These are phyloP conservation scores for Hymenoscyphus albidus DNA, from an alignment of 2,329 filamentous ascomycete genomes.

Conservation along the genomic window DNA sequence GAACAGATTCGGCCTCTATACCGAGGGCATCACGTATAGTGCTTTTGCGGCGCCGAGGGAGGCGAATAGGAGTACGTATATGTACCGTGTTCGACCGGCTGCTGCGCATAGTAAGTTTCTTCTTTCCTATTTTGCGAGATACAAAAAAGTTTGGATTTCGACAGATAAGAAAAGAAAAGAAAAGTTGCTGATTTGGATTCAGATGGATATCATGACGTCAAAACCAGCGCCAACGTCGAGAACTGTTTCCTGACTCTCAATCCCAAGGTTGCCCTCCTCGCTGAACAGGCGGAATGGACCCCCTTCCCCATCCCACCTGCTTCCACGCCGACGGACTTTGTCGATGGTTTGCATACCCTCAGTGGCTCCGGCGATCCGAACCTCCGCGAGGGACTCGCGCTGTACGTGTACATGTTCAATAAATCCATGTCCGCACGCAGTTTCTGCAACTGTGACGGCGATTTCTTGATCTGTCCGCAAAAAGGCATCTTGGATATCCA, in stretches of 20 bases:
- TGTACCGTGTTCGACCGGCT: constrained; percentile 42
- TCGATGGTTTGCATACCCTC: constrained; percentile 47
- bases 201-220: constrained; percentile 48
- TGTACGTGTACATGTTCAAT: constrained; percentile 48
- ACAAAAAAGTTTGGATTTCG: no score
- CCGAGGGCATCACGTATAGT: constrained; percentile 43
- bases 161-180: not conserved
- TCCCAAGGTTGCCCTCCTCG: constrained; percentile 41
- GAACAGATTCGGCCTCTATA: constrained; percentile 42
- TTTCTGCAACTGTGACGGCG: constrained; percentile 56
- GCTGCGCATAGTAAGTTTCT: constrained; percentile 39
- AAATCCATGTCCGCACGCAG: constrained; percentile 43
- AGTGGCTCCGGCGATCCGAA: constrained; percentile 48
- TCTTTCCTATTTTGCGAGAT: constrained; percentile 18
- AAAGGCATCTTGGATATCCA: constrained; percentile 54
- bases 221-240: constrained; percentile 65
- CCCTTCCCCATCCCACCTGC: constrained; percentile 33
- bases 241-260: constrained; percentile 55
- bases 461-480: constrained; percentile 61
- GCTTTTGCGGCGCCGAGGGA: constrained; percentile 42
- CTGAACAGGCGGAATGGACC: constrained; percentile 48
- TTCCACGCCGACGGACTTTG: constrained; percentile 48
- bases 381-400: constrained; percentile 46
- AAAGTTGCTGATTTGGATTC: constrained; percentile 4
- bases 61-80: constrained; percentile 42